These are phyloP conservation scores for Scutellaria barbata DNA, from an alignment of 257 asterid genomes.

Conservation along the genomic window DNA sequence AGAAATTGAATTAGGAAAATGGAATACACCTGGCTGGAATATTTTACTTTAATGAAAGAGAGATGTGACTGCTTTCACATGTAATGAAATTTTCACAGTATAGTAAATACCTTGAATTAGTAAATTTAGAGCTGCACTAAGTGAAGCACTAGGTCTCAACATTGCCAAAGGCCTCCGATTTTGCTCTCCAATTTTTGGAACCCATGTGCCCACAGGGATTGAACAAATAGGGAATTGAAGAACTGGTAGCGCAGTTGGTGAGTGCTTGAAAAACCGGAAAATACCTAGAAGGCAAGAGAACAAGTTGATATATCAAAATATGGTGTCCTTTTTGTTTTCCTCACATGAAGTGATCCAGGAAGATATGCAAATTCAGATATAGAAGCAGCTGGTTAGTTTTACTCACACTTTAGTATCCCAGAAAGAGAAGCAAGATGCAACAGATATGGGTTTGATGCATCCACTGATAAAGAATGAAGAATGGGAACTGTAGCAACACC, in stretches of 20 bases:
- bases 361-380: background rate
- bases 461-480: conserved; percentile 65
- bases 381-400: conserved; percentile 10
- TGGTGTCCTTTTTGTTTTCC: background rate
- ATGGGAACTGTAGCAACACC: conserved; percentile 82
- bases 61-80: conserved; percentile 2
- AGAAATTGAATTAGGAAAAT: background rate
- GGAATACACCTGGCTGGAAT: too few relatives aligned
- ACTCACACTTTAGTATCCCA: conserved; percentile 78
- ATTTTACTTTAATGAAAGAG: background rate
- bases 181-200: conserved; percentile 79
- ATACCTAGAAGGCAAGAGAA: conserved; percentile 62
- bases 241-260: conserved; percentile 73
- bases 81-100: background rate
- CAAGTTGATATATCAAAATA: background rate
- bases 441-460: conserved; percentile 74
- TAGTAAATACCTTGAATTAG: conserved; percentile 73
- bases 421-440: conserved; percentile 91
- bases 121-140: conserved; percentile 74
- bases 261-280: conserved; percentile 78
- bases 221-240: conserved; percentile 75
- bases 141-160: conserved; percentile 84
- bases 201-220: conserved; percentile 88
- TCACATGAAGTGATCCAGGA: conserved; percentile 3
- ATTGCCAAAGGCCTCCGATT: conserved; percentile 76